A percentile compares a stretch with the other conserved stretches of the same genome.
These are phyloP conservation scores for Phytopythium cucurbitacearum DNA, from an alignment of 352 stramenopile genomes.

Conservation along the genomic window DNA sequence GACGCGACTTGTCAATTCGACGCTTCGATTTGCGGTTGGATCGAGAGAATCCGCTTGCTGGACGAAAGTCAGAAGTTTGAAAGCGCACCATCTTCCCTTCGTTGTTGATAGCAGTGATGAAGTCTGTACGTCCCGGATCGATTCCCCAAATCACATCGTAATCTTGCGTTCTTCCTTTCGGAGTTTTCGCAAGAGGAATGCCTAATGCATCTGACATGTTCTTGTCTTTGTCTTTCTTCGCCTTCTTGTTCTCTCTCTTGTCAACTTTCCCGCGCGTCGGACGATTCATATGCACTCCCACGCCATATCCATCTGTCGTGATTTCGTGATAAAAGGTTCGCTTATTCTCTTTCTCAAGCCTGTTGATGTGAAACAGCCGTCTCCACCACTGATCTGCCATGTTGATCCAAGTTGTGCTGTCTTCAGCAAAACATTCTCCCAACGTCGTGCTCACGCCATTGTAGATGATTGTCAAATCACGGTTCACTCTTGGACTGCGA, in stretches of 20 bases:
- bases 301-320: conserved; percentile 6
- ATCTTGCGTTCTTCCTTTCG: too few relatives aligned
- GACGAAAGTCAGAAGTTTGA: neutral
- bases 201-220: too few relatives aligned
- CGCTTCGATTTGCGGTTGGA: conserved; percentile 4
- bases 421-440: neutral
- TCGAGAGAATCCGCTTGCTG: conserved; percentile 1
- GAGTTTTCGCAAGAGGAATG: too few relatives aligned
- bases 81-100: neutral
- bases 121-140: too few relatives aligned
- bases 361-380: conserved; percentile 4
- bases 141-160: too few relatives aligned
- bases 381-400: conserved; percentile 4
- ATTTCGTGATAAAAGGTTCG: conserved; percentile 6
- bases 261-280: neutral
- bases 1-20: conserved; percentile 6
- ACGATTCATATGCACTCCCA: conserved; percentile 6
- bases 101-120: too few relatives aligned
- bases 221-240: neutral
- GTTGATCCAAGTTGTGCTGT: neutral
- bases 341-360: conserved; percentile 1
- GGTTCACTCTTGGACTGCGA: conserved; percentile 2
- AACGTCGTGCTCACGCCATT: neutral
- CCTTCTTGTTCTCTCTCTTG: neutral
- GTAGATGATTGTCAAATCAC: conserved; percentile 2